Evolutionary conservation across 345 rosid genomes (phyloP).

Genomic region (Pistacia vera): DNA sequence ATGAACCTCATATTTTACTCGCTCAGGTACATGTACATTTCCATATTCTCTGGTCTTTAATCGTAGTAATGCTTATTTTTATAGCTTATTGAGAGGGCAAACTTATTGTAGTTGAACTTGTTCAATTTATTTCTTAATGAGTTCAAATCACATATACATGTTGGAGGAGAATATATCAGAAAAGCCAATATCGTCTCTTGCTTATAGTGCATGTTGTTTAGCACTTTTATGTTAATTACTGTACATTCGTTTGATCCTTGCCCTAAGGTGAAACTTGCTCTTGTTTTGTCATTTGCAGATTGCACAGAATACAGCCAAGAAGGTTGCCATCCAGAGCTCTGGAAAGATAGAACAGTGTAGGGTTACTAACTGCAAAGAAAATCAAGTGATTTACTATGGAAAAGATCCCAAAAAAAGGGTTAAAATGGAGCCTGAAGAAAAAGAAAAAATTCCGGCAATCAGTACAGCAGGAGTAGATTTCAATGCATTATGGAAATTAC

Average conservation of each 20-base stretch:
- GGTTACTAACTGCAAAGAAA: conserved; percentile 59
- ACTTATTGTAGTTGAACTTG: neutral
- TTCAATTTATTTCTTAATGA: neutral
- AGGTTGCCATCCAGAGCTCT: conserved; percentile 78
- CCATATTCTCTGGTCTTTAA: neutral
- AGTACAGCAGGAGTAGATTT: conserved; percentile 80
- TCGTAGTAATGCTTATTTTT: neutral
- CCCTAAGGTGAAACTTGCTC: neutral
- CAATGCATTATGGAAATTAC: conserved; percentile 60
- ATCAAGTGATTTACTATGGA: conserved; percentile 81
- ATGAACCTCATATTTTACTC: conserved; percentile 83
- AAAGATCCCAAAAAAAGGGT: conserved; percentile 68
- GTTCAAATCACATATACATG: neutral
- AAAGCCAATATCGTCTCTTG: neutral
- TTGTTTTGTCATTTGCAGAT: conserved; percentile 43
- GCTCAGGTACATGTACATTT: conserved; percentile 67
- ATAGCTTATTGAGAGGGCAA: no score
- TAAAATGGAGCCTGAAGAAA: conserved; percentile 50
- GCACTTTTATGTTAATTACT: neutral
- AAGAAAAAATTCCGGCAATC: conserved; percentile 64
- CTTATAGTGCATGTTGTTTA: neutral
- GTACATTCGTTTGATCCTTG: neutral
- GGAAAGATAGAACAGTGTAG: conserved; percentile 73
- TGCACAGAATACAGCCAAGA: conserved; percentile 80
- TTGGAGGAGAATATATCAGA: neutral